Evolutionary conservation across 2,329 filamentous ascomycete genomes (phyloP).

Genomic region (Penicillium sclerotigenum): DNA sequence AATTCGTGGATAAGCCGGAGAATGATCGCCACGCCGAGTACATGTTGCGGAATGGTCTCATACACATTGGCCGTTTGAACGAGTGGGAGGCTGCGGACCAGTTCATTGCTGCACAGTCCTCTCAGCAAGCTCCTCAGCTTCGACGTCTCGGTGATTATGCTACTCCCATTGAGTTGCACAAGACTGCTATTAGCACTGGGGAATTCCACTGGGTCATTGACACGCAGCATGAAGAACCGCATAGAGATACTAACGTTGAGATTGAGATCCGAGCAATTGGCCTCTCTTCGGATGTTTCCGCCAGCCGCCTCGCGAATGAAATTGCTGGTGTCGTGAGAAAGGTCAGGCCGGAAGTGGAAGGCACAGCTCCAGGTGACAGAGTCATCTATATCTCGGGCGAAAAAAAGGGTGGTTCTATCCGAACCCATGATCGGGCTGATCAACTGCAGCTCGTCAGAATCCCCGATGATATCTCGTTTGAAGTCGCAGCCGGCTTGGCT

Average conservation of each 20-base stretch:
- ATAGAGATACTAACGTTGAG: conserved; percentile 9
- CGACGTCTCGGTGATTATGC: conserved; percentile 4
- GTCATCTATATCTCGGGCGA: conserved; percentile 7
- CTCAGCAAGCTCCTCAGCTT: not conserved
- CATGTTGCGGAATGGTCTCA: conserved; percentile 6
- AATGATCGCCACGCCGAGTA: conserved; percentile 20
- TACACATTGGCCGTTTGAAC: conserved; percentile 18
- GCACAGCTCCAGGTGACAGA: conserved; percentile 8
- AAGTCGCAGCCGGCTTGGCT: conserved; percentile 12
- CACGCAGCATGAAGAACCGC: not conserved
- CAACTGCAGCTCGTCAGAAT: conserved; percentile 5
- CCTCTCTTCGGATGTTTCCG: not conserved
- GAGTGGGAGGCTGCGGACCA: conserved; percentile 11
- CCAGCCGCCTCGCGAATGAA: conserved; percentile 5
- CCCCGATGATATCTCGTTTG: conserved; percentile 4
- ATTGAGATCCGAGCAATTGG: conserved; percentile 14
- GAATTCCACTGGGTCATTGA: conserved; percentile 10
- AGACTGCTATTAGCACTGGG: not conserved
- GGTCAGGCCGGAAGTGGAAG: conserved; percentile 6
- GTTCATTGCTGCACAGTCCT: conserved; percentile 12
- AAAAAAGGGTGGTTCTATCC: not conserved
- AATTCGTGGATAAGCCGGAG: conserved; percentile 7
- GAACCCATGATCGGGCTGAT: conserved; percentile 8
- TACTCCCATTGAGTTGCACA: conserved; percentile 7
- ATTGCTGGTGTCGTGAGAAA: conserved; percentile 14